These are phyloP conservation scores for Colletotrichum plurivorum DNA, from an alignment of 2,329 filamentous ascomycete species.

Conservation along the genomic window DNA sequence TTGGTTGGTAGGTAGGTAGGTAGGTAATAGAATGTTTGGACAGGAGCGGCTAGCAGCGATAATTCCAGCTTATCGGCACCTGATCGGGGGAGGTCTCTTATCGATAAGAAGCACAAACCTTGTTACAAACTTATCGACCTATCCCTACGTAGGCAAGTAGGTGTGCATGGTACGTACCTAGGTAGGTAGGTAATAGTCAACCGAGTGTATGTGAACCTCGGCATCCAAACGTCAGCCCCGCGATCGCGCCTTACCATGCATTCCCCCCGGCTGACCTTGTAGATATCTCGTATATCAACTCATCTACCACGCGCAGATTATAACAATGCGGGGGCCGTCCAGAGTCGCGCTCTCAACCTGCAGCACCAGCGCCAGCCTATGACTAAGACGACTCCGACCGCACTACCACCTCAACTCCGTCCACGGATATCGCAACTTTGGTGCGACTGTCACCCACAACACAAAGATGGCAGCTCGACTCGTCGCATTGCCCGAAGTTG, in stretches of 20 bases:
- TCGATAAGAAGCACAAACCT: constrained; percentile 23
- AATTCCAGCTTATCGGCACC: constrained; percentile 38
- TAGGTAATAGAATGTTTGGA: constrained; percentile 2
- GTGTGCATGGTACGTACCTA: no score
- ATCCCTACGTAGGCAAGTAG: no score
- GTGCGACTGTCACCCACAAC: not conserved
- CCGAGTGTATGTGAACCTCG: no score
- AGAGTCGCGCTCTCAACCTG: not conserved
- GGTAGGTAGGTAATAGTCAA: no score
- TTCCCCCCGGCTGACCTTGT: no score
- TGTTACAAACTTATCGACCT: no score
- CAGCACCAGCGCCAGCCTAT: constrained; percentile 6
- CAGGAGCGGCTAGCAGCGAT: constrained; percentile 16
- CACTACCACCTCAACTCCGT: not conserved
- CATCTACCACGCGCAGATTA: no score
- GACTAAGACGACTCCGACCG: constrained; percentile 18
- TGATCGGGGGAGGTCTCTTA: constrained; percentile 34
- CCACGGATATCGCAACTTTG: not conserved
- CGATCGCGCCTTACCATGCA: no score
- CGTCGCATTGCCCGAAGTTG: constrained; percentile 77
- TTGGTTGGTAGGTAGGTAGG: no score
- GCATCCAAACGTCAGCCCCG: no score
- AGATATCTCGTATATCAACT: no score
- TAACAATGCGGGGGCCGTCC: constrained; percentile 9
- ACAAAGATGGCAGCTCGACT: constrained; percentile 73